Percentiles rank a stretch among this genome's conserved stretches.
These are phyloP conservation scores for Sphaerostilbella broomeana DNA, from an alignment of 2,329 filamentous ascomycete species.

Conservation along the genomic window DNA sequence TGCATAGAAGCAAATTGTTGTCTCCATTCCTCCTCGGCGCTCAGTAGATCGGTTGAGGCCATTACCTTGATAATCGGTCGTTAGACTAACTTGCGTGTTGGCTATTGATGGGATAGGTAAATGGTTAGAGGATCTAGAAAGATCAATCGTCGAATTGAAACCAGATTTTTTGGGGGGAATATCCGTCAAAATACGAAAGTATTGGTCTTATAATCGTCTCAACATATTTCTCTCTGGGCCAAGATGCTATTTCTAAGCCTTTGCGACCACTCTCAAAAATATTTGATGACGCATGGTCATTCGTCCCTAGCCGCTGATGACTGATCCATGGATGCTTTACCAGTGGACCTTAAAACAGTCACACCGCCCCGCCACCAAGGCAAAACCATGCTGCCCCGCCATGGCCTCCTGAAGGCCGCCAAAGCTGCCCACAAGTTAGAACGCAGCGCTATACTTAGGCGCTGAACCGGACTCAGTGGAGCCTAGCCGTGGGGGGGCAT, in stretches of 20 bases:
- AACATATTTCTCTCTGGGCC: too few relatives aligned
- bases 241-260: too few relatives aligned
- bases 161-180: too few relatives aligned
- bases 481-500: conserved; percentile 9
- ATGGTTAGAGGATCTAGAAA: too few relatives aligned
- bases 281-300: conserved; percentile 4
- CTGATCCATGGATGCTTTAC: too few relatives aligned
- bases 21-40: conserved; percentile 65
- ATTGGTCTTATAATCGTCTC: too few relatives aligned
- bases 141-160: too few relatives aligned
- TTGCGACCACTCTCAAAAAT: too few relatives aligned
- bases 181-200: too few relatives aligned
- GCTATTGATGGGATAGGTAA: too few relatives aligned
- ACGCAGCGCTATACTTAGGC: conserved; percentile 2
- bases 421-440: not conserved
- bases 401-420: conserved; percentile 3
- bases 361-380: conserved; percentile 9
- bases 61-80: too few relatives aligned
- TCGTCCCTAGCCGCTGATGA: not conserved
- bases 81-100: too few relatives aligned
- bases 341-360: conserved; percentile 9
- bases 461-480: not conserved
- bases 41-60: conserved; percentile 30
- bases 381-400: conserved; percentile 1
- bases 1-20: conserved; percentile 81